Base-by-base conservation (phyloP, 306 rosid genomes). In the Cucurbita ficifolia region DNA sequence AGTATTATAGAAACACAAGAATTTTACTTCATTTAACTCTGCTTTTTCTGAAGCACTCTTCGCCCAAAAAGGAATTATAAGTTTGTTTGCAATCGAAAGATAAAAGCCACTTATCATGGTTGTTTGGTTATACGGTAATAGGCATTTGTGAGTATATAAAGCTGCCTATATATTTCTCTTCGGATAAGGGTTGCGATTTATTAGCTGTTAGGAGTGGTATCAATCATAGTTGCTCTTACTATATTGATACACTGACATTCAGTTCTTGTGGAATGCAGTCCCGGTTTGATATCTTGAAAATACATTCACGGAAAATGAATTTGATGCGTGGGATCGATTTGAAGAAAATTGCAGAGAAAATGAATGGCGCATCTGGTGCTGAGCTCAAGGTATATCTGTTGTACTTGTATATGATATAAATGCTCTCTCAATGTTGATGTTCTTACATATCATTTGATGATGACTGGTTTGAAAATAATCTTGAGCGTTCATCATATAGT, bases 301-400 rank as follows among this genome's bases (percentile, higher is more conserved):
- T 95, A 38, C 99, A 95, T 86, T 95, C 99, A 29, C 88, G 99
- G 81, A 95, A 94, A 84, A 95, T 95, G 99, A 95, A 95, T 80
- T 80, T 95, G 69, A 95, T 95, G 99, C 97, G 99, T 6, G 99
- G 99, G 63, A 95, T 95, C 81, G 99, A 95, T 76, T 80, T 95
- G 89, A 91, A 95, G 86, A 95, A 95, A 87, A 95, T 95, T 72
- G 96, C 99, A 1, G 99, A 89, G 85, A 95, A 95, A 84, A 95
- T 95, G 99, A 84, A 87, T 62, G 99, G 99, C 11, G 97, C 99
- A 63, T 95, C 99, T 80, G 99, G 99, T 64, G 99, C 99, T 1
- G 99, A 95, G 83, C 92, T 95, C 51, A 95, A 95, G 97, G 99
- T 95, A 86, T 49, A 13, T 48, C 61, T 48, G 4, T n/a, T 24